Evolutionary conservation across 2,329 filamentous ascomycete genomes (phyloP).

Genomic region (Aspergillus fischeri): DNA sequence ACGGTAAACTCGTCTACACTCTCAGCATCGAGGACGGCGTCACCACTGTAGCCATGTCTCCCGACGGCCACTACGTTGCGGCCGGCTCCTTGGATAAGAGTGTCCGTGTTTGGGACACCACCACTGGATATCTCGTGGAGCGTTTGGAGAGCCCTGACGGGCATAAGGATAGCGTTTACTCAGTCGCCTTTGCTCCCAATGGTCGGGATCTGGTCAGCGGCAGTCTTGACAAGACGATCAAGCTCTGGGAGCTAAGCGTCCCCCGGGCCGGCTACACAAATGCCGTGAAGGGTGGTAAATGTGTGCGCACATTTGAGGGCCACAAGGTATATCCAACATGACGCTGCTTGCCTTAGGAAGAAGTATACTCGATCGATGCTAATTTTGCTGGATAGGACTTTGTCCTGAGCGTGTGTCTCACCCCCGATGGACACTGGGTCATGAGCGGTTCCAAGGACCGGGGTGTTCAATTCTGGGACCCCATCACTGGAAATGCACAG

Average conservation of each 20-base stretch:
- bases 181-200: constrained; percentile 90
- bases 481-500: constrained; percentile 85
- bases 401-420: constrained; percentile 90
- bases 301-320: constrained; percentile 93
- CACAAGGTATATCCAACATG: constrained; percentile 65
- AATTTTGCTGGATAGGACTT: constrained; percentile 63
- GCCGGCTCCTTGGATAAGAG: constrained; percentile 96
- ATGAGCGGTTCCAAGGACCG: constrained; percentile 96
- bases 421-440: constrained; percentile 91
- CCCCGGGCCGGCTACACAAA: constrained; percentile 63
- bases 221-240: constrained; percentile 95
- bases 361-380: neutral
- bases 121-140: constrained; percentile 79
- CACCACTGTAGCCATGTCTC: constrained; percentile 94
- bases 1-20: constrained; percentile 74
- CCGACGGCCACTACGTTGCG: constrained; percentile 88
- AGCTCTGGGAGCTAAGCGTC: constrained; percentile 93
- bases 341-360: neutral
- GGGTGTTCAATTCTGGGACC: constrained; percentile 98
- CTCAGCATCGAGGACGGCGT: constrained; percentile 95
- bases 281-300: constrained; percentile 79
- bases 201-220: constrained; percentile 91
- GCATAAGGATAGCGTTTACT: constrained; percentile 96
- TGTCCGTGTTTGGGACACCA: constrained; percentile 93
- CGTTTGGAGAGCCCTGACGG: constrained; percentile 88